Evolutionary conservation across 2,329 filamentous ascomycete species (phyloP), one percentile per base, ranked within the genome.

Genomic region (Ceratocystis harringtonii): DNA sequence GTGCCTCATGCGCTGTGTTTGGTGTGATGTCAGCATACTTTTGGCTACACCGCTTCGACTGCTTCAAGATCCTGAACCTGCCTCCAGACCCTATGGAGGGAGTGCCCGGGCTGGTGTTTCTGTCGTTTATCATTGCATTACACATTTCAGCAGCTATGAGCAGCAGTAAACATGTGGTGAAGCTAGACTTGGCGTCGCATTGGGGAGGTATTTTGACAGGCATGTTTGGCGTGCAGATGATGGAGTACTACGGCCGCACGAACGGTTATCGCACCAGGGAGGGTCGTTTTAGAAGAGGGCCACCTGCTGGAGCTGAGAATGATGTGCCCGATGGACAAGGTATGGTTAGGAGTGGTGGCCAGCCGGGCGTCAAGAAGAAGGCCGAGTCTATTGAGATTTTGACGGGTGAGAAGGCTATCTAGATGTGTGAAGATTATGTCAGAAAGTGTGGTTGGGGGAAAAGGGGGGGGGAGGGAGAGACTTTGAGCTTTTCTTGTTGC

Each of bases 1-100:
- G 88, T n/a, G 84, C 85, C 1, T 88, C 85, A 5, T 86, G 84
- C 10, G 83, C 82, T 44, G 76, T 86, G 4, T 80, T 83, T 68
- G 87, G 86, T 25, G 71, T 89, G 25, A 72, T 81, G 6, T 80
- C 79, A 1, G 84, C 84, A 1, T 87, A 83, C 73, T 82, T 86
- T 70, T 84, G 81, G 78, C 73, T 81, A 68, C 79, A 85, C 71
- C 75, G 78, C 64, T 76, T 77, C 66, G 81, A 85, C 52, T 78
- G 79, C 45, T 82, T 86, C 74, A 80, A 78, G 71, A 72, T 86
- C 64, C 74, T 85, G 32, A 81, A 80, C 7, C 75, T 84, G 68
- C 83, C 83, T 12, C 78, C 80, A n/a, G 78, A 81, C 41, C 77
- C 77, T 10, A 76, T 75, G 70, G 74, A 74, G 36, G 82, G 79